Evolutionary conservation across 2,329 filamentous ascomycete genomes (phyloP), one percentile per base, ranked within the genome.

Genomic region (Microcyclosporella mali): DNA sequence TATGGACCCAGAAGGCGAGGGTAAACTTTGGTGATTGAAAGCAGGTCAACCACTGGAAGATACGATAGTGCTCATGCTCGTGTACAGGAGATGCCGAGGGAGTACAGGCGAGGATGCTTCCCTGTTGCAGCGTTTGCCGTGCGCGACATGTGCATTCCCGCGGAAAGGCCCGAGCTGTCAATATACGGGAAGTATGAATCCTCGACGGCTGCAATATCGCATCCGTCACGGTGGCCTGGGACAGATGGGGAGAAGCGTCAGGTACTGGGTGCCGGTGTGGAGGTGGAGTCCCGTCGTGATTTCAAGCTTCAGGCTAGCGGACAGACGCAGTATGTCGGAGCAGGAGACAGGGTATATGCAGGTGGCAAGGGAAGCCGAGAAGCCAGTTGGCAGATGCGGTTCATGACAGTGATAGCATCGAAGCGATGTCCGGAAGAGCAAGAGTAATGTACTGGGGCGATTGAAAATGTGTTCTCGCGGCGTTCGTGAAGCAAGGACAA

Each of bases 11-110:
- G n/a, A 43, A 37, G 18, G 47, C 41, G 16, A 45, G 41, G 15
- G 45, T 46, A 31, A 41, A 43, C 32, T 40, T 53, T 21, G 41
- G 37, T 11, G 40, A n/a, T 28, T 14, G 46, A 25, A 28, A 16
- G 41, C 32, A 39, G 47, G 38, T 28, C 52, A 52, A 39, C 53
- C 56, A 40, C 42, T 52, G 43, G 56, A 58, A 40, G 56, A 53
- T 44, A 56, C 57, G 39, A 60, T 50, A 38, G 52, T 48, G 18
- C 38, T 49, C 50, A 53, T 56, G 31, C 28, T 40, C 40, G 31
- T 12, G 33, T 40, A 28, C 15, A 34, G 15, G 31, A 46, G 35
- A 40, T 27, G 19, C 39, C 36, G 40, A 37, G 28, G 21, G 21
- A 28, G 18, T 32, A 37, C 30, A 16, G 33, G 33, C 16, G 29